Conservation (phyloP, 257 asterid species). For the Scutellaria baicalensis region DNA sequence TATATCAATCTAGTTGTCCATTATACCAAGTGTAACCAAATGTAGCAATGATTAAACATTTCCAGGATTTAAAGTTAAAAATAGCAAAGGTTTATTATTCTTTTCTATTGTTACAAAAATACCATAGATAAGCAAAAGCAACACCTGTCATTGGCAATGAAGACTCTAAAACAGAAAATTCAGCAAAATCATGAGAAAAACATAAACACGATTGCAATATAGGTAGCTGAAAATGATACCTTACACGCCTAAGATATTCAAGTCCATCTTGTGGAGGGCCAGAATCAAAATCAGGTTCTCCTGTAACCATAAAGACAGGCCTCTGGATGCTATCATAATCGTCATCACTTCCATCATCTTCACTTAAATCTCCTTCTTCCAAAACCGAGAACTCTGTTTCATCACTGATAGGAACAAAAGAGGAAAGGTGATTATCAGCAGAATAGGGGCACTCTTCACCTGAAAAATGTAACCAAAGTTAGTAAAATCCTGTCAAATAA, state of each 20-base stretch:
- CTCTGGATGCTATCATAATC: conserved; percentile 70
- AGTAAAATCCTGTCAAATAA: conserved; percentile 9
- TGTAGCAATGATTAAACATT: background rate
- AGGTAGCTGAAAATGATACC: conserved; percentile 38
- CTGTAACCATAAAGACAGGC: conserved; percentile 72
- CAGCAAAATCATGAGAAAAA: background rate
- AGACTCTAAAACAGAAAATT: background rate
- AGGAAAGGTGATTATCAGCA: conserved; percentile 29
- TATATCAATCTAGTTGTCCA: background rate
- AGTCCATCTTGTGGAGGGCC: conserved; percentile 97
- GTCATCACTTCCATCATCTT: conserved; percentile 70
- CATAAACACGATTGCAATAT: background rate
- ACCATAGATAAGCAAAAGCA: background rate
- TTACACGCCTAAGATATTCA: conserved; percentile 95
- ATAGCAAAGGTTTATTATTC: background rate
- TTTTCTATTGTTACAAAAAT: background rate
- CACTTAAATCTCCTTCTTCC: conserved; percentile 42
- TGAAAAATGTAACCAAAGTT: conserved; percentile 19
- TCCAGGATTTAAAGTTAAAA: background rate
- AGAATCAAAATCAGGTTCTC: conserved; percentile 91
- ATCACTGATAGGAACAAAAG: conserved; percentile 16
- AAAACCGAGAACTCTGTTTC: conserved; percentile 28
- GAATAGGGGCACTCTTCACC: conserved; percentile 31
- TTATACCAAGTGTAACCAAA: background rate
- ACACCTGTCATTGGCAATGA: background rate